A percentile compares a stretch with the other conserved stretches of the same genome.
Evolutionary conservation across 768 basidiomycete species (phyloP).

Genomic region (Mycena kentingensis): DNA sequence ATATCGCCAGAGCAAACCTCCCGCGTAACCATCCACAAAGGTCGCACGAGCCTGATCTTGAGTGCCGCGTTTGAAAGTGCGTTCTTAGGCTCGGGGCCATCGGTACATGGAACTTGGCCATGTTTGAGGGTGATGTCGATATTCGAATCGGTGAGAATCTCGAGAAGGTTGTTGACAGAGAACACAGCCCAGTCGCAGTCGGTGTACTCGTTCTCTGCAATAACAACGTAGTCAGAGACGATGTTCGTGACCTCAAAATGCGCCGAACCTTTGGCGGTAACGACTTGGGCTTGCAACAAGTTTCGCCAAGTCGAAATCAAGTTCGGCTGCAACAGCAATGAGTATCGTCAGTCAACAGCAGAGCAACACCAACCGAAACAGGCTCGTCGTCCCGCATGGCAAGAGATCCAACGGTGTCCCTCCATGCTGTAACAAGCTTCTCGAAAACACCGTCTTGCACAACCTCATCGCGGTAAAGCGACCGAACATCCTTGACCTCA

Average conservation of each 20-base stretch:
- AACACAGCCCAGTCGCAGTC: slow-evolving; percentile 39
- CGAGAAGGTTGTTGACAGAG: slow-evolving; percentile 45
- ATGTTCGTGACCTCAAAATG: not conserved
- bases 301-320: slow-evolving; percentile 59
- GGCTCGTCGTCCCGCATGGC: slow-evolving; percentile 46
- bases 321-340: slow-evolving; percentile 25
- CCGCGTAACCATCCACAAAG: slow-evolving; percentile 57
- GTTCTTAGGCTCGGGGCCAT: slow-evolving; percentile 14
- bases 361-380: slow-evolving; percentile 50
- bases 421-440: slow-evolving; percentile 57
- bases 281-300: slow-evolving; percentile 52
- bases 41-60: slow-evolving; percentile 58
- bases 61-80: slow-evolving; percentile 44
- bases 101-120: slow-evolving; percentile 16
- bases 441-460: slow-evolving; percentile 53
- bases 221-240: slow-evolving; percentile 5
- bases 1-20: slow-evolving; percentile 44
- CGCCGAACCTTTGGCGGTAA: slow-evolving; percentile 47
- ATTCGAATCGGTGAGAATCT: slow-evolving; percentile 49
- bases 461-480: slow-evolving; percentile 61
- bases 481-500: slow-evolving; percentile 52
- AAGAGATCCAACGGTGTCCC: slow-evolving; percentile 43
- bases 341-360: not conserved
- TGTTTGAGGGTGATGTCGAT: slow-evolving; percentile 44
- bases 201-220: slow-evolving; percentile 46